These are phyloP conservation scores for Candida cerambycidarum DNA, from an alignment of 805 yeast species.

Conservation along the genomic window DNA sequence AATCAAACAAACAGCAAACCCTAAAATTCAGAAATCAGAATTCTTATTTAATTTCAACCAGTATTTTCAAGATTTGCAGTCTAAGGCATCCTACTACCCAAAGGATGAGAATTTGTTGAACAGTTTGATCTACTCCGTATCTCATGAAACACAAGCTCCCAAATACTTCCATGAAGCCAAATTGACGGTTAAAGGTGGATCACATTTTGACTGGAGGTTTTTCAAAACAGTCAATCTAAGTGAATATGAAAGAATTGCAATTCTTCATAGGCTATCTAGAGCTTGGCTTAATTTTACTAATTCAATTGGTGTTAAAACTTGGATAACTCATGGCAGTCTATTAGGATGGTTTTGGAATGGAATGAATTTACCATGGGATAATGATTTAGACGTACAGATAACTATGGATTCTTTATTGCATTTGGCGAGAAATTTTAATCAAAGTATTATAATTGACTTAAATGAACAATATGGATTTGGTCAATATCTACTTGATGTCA, in stretches of 20 bases:
- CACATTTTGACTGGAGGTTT: slow-evolving; percentile 62
- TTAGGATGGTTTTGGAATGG: slow-evolving; percentile 35
- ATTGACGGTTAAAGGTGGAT: slow-evolving; percentile 30
- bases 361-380: slow-evolving; percentile 27
- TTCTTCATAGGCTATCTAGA: slow-evolving; percentile 24
- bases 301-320: slow-evolving; percentile 23
- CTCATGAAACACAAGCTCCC: neutral
- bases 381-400: slow-evolving; percentile 30
- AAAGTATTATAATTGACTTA: slow-evolving; percentile 31
- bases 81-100: neutral
- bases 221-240: slow-evolving; percentile 51
- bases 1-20: neutral
- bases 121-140: neutral
- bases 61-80: neutral
- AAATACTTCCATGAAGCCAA: slow-evolving; percentile 10
- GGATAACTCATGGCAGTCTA: slow-evolving; percentile 31
- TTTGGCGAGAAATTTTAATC: slow-evolving; percentile 24
- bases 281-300: slow-evolving; percentile 27
- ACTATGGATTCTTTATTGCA: slow-evolving; percentile 22
- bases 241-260: slow-evolving; percentile 37
- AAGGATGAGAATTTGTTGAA: neutral
- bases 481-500: slow-evolving; percentile 28
- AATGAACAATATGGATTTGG: slow-evolving; percentile 26
- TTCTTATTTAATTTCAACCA: slow-evolving; percentile 1
- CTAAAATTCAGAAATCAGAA: neutral